Evolutionary conservation across 148 eudicot species (phyloP).

Genomic region (Fagopyrum homotropicum): DNA sequence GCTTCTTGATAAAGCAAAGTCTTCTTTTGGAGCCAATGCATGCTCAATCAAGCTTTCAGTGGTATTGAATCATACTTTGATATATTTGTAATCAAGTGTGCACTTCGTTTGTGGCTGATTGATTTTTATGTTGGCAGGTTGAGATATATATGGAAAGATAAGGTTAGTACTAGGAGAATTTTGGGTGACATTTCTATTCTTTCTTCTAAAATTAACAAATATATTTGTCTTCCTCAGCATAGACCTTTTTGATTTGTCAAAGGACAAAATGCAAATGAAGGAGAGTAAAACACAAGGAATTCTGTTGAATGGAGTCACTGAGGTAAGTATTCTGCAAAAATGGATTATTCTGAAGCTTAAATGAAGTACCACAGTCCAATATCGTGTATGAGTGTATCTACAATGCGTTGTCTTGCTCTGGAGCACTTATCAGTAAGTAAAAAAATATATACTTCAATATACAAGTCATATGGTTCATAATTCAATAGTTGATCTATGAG

Average conservation of each 20-base stretch:
- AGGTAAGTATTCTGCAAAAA: no score
- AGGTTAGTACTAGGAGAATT: slow-evolving; percentile 79
- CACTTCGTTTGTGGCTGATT: slow-evolving; percentile 9
- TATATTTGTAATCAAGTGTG: not conserved
- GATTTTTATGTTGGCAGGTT: slow-evolving; percentile 39
- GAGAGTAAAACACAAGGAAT: slow-evolving; percentile 77
- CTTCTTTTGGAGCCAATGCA: slow-evolving; percentile 26
- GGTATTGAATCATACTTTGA: slow-evolving; percentile 32
- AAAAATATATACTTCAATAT: not conserved
- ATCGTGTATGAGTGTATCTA: not conserved
- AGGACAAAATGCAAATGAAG: slow-evolving; percentile 83
- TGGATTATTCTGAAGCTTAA: slow-evolving; percentile 17
- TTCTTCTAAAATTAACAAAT: not conserved
- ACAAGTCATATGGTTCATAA: not conserved
- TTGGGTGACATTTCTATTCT: not conserved
- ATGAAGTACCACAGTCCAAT: not conserved
- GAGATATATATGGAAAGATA: slow-evolving; percentile 95
- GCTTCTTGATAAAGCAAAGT: no score
- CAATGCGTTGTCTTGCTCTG: slow-evolving; percentile 7
- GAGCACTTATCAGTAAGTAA: slow-evolving; percentile 59
- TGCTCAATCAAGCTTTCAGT: slow-evolving; percentile 65
- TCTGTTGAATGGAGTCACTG: slow-evolving; percentile 58
- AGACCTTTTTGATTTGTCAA: slow-evolving; percentile 88
- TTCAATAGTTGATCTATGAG: not conserved
- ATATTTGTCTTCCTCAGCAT: slow-evolving; percentile 28